These are phyloP conservation scores for Esteya vermicola DNA, from an alignment of 2,329 filamentous ascomycete species.

Conservation along the genomic window DNA sequence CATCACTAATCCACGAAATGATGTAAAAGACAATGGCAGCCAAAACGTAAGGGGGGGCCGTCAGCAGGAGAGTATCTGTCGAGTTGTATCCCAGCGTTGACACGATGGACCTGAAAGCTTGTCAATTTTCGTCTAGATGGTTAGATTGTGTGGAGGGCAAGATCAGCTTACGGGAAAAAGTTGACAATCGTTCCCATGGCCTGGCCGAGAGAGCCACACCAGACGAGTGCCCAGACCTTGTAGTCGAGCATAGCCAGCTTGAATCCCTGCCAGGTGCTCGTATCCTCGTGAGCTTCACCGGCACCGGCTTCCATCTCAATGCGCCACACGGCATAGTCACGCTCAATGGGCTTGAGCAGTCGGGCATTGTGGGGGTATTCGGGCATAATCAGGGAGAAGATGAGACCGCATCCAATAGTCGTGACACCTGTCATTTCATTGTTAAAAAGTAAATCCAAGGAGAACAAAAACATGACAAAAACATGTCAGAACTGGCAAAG, in stretches of 20 bases:
- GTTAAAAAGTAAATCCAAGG: no score
- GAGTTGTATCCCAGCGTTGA: slow-evolving; percentile 17
- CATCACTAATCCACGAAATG: no score
- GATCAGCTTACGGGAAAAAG: slow-evolving; percentile 17
- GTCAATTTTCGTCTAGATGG: no score
- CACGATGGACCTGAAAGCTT: no score
- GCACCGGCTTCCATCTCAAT: slow-evolving; percentile 19
- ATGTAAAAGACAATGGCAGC: slow-evolving; percentile 19
- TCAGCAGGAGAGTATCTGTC: slow-evolving; percentile 28
- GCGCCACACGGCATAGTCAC: slow-evolving; percentile 19
- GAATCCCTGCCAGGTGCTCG: slow-evolving; percentile 12
- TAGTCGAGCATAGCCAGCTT: slow-evolving; percentile 3
- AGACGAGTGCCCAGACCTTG: slow-evolving; percentile 4
- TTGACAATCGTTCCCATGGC: slow-evolving; percentile 21
- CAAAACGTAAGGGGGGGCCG: slow-evolving; percentile 29
- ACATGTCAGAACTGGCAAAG: no score
- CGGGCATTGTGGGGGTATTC: slow-evolving; percentile 25
- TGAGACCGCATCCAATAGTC: slow-evolving; percentile 22
- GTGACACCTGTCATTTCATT: no score
- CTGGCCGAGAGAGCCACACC: slow-evolving; percentile 17
- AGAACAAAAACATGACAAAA: no score
- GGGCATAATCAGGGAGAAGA: slow-evolving; percentile 22
- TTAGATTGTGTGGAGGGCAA: no score
- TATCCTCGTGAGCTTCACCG: slow-evolving; percentile 21
- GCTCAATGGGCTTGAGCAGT: slow-evolving; percentile 15